phyloP scores from a whole-genome alignment of 805 yeast genomes.

The Lipomyces chichibuensis region DNA sequence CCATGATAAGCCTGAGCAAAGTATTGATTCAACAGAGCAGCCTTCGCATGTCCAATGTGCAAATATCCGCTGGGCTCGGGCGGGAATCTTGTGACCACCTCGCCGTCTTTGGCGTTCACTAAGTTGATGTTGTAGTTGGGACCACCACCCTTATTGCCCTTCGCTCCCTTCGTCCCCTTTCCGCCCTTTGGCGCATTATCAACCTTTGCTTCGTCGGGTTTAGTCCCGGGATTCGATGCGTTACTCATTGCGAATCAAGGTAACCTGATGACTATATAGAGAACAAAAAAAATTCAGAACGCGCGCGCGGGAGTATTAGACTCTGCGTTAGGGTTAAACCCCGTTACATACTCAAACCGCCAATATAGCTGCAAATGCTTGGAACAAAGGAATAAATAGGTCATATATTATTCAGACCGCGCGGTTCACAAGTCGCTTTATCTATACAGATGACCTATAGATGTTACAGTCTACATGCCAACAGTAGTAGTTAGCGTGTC shows the following conservation, averaged over 20 bases:
- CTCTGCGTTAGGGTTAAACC: not conserved
- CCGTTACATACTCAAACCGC: not conserved
- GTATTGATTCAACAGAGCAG: slow-evolving; percentile 94
- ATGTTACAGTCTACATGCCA: too few relatives aligned
- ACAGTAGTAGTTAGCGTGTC: too few relatives aligned
- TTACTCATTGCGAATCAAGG: slow-evolving; percentile 5
- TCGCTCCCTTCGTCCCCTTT: slow-evolving; percentile 21
- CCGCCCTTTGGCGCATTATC: slow-evolving; percentile 8
- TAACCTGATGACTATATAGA: not conserved
- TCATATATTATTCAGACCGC: too few relatives aligned
- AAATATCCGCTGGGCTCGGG: slow-evolving; percentile 99
- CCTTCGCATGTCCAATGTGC: slow-evolving; percentile 99
- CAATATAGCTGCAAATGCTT: too few relatives aligned
- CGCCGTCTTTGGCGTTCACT: slow-evolving; percentile 86
- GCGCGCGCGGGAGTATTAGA: slow-evolving; percentile 1
- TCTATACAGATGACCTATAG: too few relatives aligned
- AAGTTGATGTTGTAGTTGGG: slow-evolving; percentile 94
- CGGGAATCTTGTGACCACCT: slow-evolving; percentile 98
- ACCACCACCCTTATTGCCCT: slow-evolving; percentile 71
- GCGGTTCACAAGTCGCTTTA: too few relatives aligned
- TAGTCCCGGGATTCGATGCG: slow-evolving; percentile 6
- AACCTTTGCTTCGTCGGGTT: not conserved
- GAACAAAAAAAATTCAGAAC: slow-evolving; percentile 3
- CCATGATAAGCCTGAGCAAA: slow-evolving; percentile 96
- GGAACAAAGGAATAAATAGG: too few relatives aligned